Evolutionary conservation across 1,284 basidiomycete genomes (phyloP).

Genomic region (Malassezia yamatoensis): DNA sequence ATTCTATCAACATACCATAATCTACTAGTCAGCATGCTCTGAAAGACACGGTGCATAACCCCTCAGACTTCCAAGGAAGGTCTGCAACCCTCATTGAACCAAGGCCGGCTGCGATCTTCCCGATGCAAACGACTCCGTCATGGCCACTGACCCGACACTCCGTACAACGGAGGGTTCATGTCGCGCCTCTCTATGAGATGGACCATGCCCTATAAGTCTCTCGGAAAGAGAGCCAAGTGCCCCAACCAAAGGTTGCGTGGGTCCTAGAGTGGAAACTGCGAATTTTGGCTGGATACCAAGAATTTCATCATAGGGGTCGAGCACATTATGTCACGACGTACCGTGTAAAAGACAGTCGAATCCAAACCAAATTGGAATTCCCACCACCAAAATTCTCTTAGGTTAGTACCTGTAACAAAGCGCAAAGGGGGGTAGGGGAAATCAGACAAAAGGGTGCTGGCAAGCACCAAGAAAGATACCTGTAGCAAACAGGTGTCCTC

Average conservation of each 20-base stretch:
- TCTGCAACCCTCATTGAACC: slow-evolving; percentile 47
- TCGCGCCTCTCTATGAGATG: slow-evolving; percentile 38
- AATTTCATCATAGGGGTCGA: slow-evolving; percentile 42
- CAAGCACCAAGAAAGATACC: slow-evolving; percentile 43
- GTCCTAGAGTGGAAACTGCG: slow-evolving; percentile 49
- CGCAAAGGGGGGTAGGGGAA: slow-evolving; percentile 4
- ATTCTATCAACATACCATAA: not conserved
- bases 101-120: slow-evolving; percentile 46
- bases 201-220: slow-evolving; percentile 37
- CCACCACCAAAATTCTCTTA: no score
- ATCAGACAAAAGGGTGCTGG: slow-evolving; percentile 47
- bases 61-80: slow-evolving; percentile 50
- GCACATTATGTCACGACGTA: no score
- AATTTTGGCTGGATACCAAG: slow-evolving; percentile 49
- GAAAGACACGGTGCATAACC: not conserved
- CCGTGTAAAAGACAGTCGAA: no score
- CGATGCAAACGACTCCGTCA: slow-evolving; percentile 42
- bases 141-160: slow-evolving; percentile 43
- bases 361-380: no score
- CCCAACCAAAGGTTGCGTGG: slow-evolving; percentile 38
- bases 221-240: slow-evolving; percentile 43
- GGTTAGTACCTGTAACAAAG: slow-evolving; percentile 2
- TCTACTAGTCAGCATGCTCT: not conserved
- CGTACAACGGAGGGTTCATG: slow-evolving; percentile 40
- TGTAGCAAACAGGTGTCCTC: slow-evolving; percentile 45